A percentile compares a stretch with the other conserved stretches of the same genome.
These are phyloP conservation scores for Lactarius vividus DNA, from an alignment of 768 basidiomycete genomes.

Conservation along the genomic window DNA sequence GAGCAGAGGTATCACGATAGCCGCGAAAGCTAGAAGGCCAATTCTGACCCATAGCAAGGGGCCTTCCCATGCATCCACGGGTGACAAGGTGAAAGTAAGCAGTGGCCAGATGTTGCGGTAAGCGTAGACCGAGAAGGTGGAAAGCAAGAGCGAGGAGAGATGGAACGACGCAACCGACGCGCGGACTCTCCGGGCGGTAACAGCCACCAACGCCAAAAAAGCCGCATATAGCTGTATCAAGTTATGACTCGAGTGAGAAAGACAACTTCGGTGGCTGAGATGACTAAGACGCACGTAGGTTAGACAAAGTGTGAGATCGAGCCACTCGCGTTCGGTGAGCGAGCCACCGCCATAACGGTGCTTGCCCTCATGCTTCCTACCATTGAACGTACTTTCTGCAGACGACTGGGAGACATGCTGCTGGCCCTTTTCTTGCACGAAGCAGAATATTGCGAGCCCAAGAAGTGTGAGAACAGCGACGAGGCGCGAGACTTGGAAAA, in stretches of 20 bases:
- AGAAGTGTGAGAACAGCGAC: constrained; percentile 46
- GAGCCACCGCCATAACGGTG: not conserved
- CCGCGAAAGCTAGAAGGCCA: constrained; percentile 43
- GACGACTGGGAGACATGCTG: not conserved
- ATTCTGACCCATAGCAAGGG: constrained; percentile 54
- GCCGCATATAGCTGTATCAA: constrained; percentile 27
- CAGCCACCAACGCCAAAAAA: constrained; percentile 27
- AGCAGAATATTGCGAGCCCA: constrained; percentile 46
- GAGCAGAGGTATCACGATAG: constrained; percentile 50
- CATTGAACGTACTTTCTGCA: constrained; percentile 14
- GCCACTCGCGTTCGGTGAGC: constrained; percentile 22
- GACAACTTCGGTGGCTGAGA: not conserved
- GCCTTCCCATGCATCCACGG: constrained; percentile 50
- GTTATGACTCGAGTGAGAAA: not conserved
- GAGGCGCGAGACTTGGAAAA: constrained; percentile 46
- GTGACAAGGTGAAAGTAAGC: constrained; percentile 47
- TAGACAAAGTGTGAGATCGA: constrained; percentile 28
- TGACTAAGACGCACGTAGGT: constrained; percentile 39
- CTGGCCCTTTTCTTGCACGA: constrained; percentile 36
- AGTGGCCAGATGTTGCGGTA: constrained; percentile 62
- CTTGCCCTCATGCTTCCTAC: constrained; percentile 31
- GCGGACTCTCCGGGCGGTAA: constrained; percentile 11
- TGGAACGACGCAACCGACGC: constrained; percentile 40
- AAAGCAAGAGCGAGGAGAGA: constrained; percentile 47
- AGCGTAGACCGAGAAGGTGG: constrained; percentile 46